phyloP scores from a whole-genome alignment of 495 filamentous ascomycete species.

The Xylaria palmicola region DNA sequence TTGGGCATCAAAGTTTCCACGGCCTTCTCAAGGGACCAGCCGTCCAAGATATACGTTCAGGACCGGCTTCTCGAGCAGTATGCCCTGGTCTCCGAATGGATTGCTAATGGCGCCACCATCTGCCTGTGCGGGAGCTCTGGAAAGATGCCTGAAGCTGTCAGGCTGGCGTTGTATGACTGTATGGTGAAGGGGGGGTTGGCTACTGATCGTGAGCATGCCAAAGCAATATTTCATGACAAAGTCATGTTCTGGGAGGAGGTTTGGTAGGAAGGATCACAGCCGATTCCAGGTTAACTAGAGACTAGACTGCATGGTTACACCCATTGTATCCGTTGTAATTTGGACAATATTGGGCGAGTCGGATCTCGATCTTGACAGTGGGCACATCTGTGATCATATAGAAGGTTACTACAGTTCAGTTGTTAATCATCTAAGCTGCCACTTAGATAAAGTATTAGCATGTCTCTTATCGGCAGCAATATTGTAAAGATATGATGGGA shows the following conservation, averaged over 20 bases:
- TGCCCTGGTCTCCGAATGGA: slow-evolving; percentile 53
- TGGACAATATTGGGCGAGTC: not conserved
- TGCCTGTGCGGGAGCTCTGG: slow-evolving; percentile 84
- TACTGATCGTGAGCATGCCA: slow-evolving; percentile 26
- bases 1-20: slow-evolving; percentile 56
- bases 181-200: slow-evolving; percentile 43
- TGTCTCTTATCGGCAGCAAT: too few relatives aligned
- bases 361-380: not conserved
- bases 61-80: slow-evolving; percentile 68
- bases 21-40: slow-evolving; percentile 73
- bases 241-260: slow-evolving; percentile 48
- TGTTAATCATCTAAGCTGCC: too few relatives aligned
- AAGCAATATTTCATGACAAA: slow-evolving; percentile 25
- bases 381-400: too few relatives aligned
- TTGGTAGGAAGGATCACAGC: too few relatives aligned
- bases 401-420: too few relatives aligned
- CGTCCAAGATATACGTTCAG: slow-evolving; percentile 85
- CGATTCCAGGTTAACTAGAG: too few relatives aligned
- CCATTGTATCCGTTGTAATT: not conserved
- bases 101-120: slow-evolving; percentile 41
- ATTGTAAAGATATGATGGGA: too few relatives aligned
- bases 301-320: not conserved
- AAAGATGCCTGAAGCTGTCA: slow-evolving; percentile 85
- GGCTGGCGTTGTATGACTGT: slow-evolving; percentile 74
- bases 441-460: too few relatives aligned